Base-by-base conservation (phyloP, 2,329 filamentous ascomycete genomes). In the Aspergillus niger region DNA sequence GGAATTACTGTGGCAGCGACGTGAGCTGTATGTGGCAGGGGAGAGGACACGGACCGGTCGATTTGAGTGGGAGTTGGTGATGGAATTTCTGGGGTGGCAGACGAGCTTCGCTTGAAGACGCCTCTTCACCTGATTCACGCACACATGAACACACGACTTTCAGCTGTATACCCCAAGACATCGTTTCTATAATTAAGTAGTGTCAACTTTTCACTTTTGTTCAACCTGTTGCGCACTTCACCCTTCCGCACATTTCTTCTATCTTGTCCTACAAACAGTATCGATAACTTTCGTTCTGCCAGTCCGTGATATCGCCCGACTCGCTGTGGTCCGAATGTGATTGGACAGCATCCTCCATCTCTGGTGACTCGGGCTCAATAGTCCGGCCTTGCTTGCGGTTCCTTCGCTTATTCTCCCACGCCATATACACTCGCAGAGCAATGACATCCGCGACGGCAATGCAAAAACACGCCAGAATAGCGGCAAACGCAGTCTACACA, bases 211-310 rank as follows among this genome's bases (percentile, higher is more conserved):
- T 24, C 10, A 44, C 41, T 13, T 13, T 44, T 11, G 17, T 20
- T 22, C 10, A 13, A 24, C 8, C 20, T 20, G 20, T 20, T 20
- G 20, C 20, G 20, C 20, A 20, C 20, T 20, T 20, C 20, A 20
- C 20, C 10, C 41, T 43, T 22, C 22, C 7, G 17, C 3, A 36
- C 30, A 52, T 3, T 20, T 13, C 10, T 24, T 26, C 4, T 32
- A n/a, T 8, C 5, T 3, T 36, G 5, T 36, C 5, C 38, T 60
- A 60, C 30, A 62, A 28, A 24, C 58, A 62, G 39, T 57, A 60
- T 8, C 60, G 57, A 52, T 60, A 60, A 5, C 22, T 43, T 24
- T 24, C 39, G 17, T 62, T 60, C 39, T 60, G 48, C 57, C 60
- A 60, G 7, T 62, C 60, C 3, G 57, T 57, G 24, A 60, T 36